phyloP scores from a whole-genome alignment of 257 asterid species.

The Petrea volubilis region DNA sequence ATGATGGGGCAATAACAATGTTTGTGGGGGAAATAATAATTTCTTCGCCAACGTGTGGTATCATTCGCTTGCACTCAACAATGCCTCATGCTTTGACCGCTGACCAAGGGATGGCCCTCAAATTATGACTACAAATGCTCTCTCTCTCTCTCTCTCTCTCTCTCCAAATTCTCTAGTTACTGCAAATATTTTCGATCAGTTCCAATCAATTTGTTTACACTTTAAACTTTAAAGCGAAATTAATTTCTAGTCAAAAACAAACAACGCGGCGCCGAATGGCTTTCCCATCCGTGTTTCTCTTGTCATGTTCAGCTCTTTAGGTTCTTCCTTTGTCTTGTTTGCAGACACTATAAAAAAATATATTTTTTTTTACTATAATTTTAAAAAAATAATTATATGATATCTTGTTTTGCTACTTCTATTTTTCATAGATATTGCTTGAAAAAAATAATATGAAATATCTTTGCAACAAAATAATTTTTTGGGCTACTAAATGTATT shows the following conservation, averaged over 20 bases:
- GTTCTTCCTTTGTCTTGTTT: not conserved
- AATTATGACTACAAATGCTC: slow-evolving; percentile 14
- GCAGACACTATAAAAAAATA: too few species aligned
- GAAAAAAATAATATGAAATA: too few species aligned
- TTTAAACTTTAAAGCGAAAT: not conserved
- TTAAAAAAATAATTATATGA: too few species aligned
- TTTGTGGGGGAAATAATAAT: not conserved
- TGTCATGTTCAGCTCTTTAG: slow-evolving; percentile 1
- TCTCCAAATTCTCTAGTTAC: not conserved
- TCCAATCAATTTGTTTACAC: not conserved
- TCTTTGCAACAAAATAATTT: too few species aligned
- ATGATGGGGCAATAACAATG: slow-evolving; percentile 32
- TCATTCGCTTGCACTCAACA: slow-evolving; percentile 26
- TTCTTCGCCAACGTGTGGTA: slow-evolving; percentile 35
- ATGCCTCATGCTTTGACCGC: slow-evolving; percentile 33
- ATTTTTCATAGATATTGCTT: too few species aligned
- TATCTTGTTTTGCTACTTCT: too few species aligned
- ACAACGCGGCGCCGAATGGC: slow-evolving; percentile 31
- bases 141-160: not conserved
- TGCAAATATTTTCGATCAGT: not conserved
- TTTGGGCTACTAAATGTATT: too few species aligned
- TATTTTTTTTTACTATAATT: too few species aligned
- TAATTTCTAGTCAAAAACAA: not conserved
- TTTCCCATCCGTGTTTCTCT: slow-evolving; percentile 20
- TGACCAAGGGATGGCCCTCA: slow-evolving; percentile 24